Conservation (phyloP, 2,329 filamentous ascomycete species). For the Ceratocystis colombiana region DNA sequence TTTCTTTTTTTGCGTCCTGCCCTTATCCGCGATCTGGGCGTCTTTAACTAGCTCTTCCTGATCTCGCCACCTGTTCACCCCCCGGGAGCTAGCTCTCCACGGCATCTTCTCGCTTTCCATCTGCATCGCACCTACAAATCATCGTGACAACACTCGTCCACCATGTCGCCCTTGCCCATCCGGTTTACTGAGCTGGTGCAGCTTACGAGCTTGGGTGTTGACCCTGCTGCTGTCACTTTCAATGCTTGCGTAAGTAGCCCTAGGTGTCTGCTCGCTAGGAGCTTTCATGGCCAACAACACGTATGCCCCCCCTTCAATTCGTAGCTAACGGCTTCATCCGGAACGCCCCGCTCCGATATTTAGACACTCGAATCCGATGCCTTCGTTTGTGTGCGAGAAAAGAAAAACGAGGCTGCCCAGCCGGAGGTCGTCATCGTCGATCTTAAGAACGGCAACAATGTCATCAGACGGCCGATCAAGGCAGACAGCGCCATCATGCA, state of each 20-base stretch:
- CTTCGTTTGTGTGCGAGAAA: constrained; percentile 93
- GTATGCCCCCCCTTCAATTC: not conserved
- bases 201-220: constrained; percentile 41
- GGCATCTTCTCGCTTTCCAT: constrained; percentile 8
- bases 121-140: constrained; percentile 7
- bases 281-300: not conserved
- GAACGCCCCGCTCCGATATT: not conserved
- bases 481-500: constrained; percentile 99
- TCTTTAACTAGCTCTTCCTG: constrained; percentile 23
- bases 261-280: not conserved
- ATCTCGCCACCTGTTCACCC: constrained; percentile 23
- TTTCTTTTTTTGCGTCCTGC: constrained; percentile 4
- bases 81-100: constrained; percentile 25
- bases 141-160: constrained; percentile 3
- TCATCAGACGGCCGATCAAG: constrained; percentile 91
- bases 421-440: constrained; percentile 96
- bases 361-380: constrained; percentile 97
- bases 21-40: constrained; percentile 15
- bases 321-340: constrained; percentile 13
- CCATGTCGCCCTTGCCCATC: constrained; percentile 68
- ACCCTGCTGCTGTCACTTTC: constrained; percentile 56
- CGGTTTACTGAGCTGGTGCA: constrained; percentile 88
- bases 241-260: constrained; percentile 59
- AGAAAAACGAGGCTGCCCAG: constrained; percentile 71
- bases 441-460: constrained; percentile 94